Conservation (phyloP, 257 asterid species). For the Jacaranda copaia region DNA sequence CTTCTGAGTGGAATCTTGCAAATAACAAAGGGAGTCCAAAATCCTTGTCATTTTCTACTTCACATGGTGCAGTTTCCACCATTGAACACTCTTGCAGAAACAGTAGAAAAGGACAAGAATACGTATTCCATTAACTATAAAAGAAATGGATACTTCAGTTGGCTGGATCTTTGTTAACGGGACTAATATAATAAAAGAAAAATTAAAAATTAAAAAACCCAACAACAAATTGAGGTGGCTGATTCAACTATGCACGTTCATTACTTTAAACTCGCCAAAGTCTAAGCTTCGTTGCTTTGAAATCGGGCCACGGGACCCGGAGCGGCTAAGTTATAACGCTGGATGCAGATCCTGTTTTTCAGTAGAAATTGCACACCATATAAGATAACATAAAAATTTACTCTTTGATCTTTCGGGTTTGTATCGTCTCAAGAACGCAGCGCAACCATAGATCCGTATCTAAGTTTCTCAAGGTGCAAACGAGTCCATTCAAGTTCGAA, state of each 20-base stretch:
- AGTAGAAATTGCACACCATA: neutral
- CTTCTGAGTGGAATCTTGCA: too few species aligned
- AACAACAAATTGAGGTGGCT: conserved; percentile 26
- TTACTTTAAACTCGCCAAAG: conserved; percentile 17
- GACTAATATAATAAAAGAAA: conserved; percentile 7
- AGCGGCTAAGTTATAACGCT: neutral
- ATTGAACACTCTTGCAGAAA: conserved; percentile 28
- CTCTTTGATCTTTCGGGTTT: neutral
- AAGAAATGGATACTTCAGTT: conserved; percentile 33
- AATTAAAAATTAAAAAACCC: neutral
- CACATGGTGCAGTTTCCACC: conserved; percentile 41
- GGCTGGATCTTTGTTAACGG: conserved; percentile 33
- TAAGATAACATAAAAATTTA: neutral
- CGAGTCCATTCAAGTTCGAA: too few species aligned
- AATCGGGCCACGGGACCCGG: conserved; percentile 17
- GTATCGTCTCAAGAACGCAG: neutral
- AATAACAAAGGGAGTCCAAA: neutral
- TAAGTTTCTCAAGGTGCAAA: too few species aligned
- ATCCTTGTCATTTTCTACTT: conserved; percentile 44
- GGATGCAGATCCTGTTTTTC: neutral
- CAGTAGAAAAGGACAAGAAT: conserved; percentile 39
- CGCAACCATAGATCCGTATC: neutral
- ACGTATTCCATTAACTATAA: conserved; percentile 21
- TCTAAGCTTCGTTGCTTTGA: neutral
- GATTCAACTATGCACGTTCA: conserved; percentile 23